Conservation (phyloP, 75 land plant species). For the Sequoiadendron giganteum region DNA sequence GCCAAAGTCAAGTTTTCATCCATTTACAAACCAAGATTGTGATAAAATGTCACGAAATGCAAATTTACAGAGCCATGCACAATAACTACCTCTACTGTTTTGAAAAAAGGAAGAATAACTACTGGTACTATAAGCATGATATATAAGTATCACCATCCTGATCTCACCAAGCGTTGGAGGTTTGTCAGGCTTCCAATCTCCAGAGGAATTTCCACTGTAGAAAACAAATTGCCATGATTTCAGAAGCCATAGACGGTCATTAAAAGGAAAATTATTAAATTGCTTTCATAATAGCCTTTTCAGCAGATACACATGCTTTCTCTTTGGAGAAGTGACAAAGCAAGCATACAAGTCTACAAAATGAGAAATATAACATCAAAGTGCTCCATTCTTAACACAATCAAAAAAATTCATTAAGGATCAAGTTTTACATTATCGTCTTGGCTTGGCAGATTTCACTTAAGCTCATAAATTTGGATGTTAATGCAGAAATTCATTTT, state of each 20-base stretch:
- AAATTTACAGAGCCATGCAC: background rate
- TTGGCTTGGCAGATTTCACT: background rate
- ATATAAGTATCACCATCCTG: conserved; percentile 5
- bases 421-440: background rate
- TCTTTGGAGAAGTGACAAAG: background rate
- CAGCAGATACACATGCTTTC: background rate
- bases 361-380: background rate
- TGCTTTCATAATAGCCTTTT: background rate
- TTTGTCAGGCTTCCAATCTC: conserved; percentile 72
- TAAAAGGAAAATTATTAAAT: background rate
- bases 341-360: too few relatives aligned
- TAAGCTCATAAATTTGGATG: background rate
- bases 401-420: background rate
- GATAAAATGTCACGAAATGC: background rate
- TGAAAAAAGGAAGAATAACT: background rate
- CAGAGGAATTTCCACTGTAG: conserved; percentile 77
- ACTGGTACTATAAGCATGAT: background rate
- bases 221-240: background rate
- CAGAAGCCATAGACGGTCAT: background rate
- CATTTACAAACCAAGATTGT: background rate
- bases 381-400: background rate
- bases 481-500: background rate
- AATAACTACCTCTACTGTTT: background rate
- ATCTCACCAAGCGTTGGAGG: conserved; percentile 83
- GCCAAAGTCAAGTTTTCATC: background rate